Evolutionary conservation across 768 basidiomycete genomes (phyloP).

Genomic region (Ramaria sp.): DNA sequence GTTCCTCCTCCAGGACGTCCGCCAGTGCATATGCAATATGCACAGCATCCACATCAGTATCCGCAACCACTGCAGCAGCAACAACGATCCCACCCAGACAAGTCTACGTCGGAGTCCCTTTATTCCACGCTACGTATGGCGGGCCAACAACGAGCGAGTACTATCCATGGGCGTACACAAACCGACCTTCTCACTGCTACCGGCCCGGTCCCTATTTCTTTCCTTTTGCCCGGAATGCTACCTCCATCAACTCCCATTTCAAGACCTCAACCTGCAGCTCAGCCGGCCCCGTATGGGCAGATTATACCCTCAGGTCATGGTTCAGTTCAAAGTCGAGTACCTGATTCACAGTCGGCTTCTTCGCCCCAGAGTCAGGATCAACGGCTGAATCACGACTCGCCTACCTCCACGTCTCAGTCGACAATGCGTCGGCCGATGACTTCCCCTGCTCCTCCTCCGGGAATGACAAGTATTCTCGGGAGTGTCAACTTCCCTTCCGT

Average conservation of each 20-base stretch:
- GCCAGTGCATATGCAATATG: constrained; percentile 4
- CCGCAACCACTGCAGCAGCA: not conserved
- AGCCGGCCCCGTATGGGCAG: not conserved
- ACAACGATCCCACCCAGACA: not conserved
- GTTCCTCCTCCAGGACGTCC: constrained; percentile 2
- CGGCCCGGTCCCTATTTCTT: constrained; percentile 54
- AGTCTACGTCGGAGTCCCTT: not conserved
- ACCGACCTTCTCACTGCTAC: constrained; percentile 36
- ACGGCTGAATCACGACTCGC: no score
- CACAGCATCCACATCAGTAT: not conserved
- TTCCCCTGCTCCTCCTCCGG: not conserved
- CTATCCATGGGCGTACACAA: constrained; percentile 51
- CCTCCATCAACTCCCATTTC: not conserved
- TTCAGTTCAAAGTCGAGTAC: no score
- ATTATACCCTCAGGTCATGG: not conserved
- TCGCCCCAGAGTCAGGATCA: no score
- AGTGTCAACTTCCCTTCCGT: not conserved
- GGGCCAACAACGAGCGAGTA: constrained; percentile 28
- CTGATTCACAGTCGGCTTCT: no score
- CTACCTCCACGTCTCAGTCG: not conserved
- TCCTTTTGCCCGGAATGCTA: constrained; percentile 15
- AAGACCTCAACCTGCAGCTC: not conserved
- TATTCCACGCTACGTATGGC: not conserved
- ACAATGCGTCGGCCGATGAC: not conserved
- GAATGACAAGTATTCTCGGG: not conserved